phyloP scores from a whole-genome alignment of 1,139 yeast species.

The Geotrichum armillariae region DNA sequence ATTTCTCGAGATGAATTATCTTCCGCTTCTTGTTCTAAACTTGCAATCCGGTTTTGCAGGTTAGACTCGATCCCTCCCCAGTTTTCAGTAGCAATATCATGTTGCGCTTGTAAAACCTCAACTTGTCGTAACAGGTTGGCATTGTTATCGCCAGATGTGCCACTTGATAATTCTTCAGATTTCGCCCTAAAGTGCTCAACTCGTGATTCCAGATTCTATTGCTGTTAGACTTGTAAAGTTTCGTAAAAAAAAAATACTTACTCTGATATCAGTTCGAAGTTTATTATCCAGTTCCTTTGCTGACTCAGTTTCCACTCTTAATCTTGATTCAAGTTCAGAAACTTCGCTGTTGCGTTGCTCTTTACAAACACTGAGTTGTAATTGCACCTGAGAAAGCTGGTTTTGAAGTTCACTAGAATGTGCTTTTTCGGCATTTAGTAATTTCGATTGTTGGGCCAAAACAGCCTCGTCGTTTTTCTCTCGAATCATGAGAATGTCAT shows the following conservation, averaged over 20 bases:
- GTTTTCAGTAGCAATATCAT: conserved; percentile 62
- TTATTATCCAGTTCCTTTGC: conserved; percentile 26
- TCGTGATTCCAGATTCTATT: conserved; percentile 40
- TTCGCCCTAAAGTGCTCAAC: conserved; percentile 47
- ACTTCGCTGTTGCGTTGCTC: conserved; percentile 28
- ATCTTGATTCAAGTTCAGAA: conserved; percentile 28
- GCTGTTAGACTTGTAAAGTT: conserved; percentile 19
- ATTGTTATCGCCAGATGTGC: conserved; percentile 27
- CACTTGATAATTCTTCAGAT: conserved; percentile 40
- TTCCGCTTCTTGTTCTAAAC: conserved; percentile 46
- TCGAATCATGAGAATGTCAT: conserved; percentile 27
- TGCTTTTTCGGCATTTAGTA: conserved; percentile 25
- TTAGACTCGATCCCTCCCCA: conserved; percentile 65
- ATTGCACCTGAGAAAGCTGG: conserved; percentile 24
- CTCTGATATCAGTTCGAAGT: conserved; percentile 34
- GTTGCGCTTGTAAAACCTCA: conserved; percentile 64
- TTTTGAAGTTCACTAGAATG: conserved; percentile 23
- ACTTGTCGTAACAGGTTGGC: conserved; percentile 42
- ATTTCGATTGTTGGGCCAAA: conserved; percentile 28
- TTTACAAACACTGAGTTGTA: conserved; percentile 23
- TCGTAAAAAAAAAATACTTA: conserved; percentile 20
- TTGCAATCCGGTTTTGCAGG: conserved; percentile 49
- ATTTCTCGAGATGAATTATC: conserved; percentile 29
- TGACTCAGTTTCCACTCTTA: conserved; percentile 25
- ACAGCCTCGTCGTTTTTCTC: conserved; percentile 30